Base-by-base conservation (phyloP, 2,329 filamentous ascomycete species). In the Aspergillus flavus region DNA sequence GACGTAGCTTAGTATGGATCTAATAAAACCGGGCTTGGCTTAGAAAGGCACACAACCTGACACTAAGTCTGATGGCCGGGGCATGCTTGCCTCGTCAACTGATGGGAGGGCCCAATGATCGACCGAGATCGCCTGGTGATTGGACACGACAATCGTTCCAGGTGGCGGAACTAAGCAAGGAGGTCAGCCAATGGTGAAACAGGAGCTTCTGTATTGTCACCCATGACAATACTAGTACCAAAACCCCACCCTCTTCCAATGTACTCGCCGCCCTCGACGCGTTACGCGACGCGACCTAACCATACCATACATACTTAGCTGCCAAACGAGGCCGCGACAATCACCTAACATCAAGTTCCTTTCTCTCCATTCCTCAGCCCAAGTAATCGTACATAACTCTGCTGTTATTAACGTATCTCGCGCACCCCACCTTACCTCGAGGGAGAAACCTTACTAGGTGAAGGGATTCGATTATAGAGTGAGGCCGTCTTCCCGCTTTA, bases 231-330 rank as follows among this genome's bases (percentile, higher is more conserved):
- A 69, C 62, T 21, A 30, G n/a, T 21, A 16, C 28, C 23, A n/a
- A 48, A 26, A 41, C 39, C 16, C 39, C 39, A n/a, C 39, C 39
- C 14, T 36, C 7, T 7, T 41, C 39, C 19, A 3, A 41, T 41
- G 39, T n/a, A 1, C 16, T 41, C 30, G 30, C 11, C 11, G 19
- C 9, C 26, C 11, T 26, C 45, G 64, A 74, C 73, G 73, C 73
- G 73, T 59, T 69, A 72, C 70, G 69, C 69, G 71, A 54, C 61
- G 64, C 64, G 63, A 61, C 11, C n/a, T 65, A 67, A 75, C 74
- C 65, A 73, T 76, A 75, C 72, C 57, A 67, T 64, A 73, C 69
- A 39, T 9, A 62, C 62, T 43, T 58, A n/a, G 34, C 28, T 41
- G 6, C 39, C 39, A n/a, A 41, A 41, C 28, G 7, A 58, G 57